Conservation (phyloP, 2,329 filamentous ascomycete species). For the Neopestalotiopsis sp. region DNA sequence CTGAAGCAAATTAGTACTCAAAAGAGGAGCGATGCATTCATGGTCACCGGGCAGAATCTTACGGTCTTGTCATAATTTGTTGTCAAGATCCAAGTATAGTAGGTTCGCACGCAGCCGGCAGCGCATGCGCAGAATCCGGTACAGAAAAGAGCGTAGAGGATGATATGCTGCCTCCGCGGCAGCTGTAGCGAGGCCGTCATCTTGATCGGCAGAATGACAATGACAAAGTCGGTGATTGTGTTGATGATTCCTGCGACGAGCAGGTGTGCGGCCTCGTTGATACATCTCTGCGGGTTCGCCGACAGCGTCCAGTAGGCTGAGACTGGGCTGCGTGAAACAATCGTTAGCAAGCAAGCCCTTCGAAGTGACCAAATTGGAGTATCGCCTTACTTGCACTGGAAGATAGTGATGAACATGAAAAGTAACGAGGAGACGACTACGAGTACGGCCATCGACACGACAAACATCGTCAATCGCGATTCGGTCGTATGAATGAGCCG, state of each 20-base stretch:
- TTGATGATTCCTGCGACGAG: conserved; percentile 61
- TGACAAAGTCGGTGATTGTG: conserved; percentile 61
- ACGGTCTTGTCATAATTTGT: conserved; percentile 25
- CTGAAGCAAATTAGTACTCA: background rate
- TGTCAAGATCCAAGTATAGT: conserved; percentile 37
- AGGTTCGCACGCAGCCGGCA: conserved; percentile 40
- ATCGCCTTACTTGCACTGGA: conserved; percentile 39
- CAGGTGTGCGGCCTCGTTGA: conserved; percentile 55
- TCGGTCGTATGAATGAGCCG: conserved; percentile 34
- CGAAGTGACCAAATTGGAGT: background rate
- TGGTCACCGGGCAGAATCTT: background rate
- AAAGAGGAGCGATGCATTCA: conserved; percentile 31
- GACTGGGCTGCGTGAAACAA: conserved; percentile 32
- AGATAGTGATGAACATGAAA: conserved; percentile 37
- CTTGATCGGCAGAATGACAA: conserved; percentile 53
- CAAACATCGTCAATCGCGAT: conserved; percentile 32
- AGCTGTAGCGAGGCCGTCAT: conserved; percentile 51
- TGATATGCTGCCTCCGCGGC: conserved; percentile 49
- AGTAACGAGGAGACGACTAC: conserved; percentile 32
- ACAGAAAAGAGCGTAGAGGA: conserved; percentile 50
- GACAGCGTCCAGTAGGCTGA: conserved; percentile 43
- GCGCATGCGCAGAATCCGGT: conserved; percentile 50
- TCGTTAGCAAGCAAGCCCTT: no score
- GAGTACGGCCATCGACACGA: conserved; percentile 29
- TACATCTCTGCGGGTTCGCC: conserved; percentile 41